Evolutionary conservation across 2,329 filamentous ascomycete genomes (phyloP), one percentile per base, ranked within the genome.

Genomic region (Venturia nashicola): DNA sequence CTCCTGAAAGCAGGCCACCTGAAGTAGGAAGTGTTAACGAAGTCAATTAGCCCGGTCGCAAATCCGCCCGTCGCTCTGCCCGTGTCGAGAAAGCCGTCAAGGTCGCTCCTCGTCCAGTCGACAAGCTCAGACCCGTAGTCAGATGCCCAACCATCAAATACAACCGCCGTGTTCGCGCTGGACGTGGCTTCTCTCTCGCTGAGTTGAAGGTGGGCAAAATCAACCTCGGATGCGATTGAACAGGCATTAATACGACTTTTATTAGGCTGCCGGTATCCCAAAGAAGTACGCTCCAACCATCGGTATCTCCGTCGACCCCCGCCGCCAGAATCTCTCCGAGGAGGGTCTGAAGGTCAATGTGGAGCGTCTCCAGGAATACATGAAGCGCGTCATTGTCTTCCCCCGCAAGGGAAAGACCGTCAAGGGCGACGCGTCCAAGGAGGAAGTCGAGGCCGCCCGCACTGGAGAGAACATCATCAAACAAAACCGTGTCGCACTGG

Each of bases 141-240:
- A 90, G 92, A 83, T 97, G 93, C 88, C 93, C 94, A 77, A 93
- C 90, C 74, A 81, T 97, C 84, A 96, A 95, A 86, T 96, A 99
- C 86, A 99, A 99, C 90, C 92, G 94, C 78, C 91, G 91, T 78
- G 89, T 95, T 77, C 89, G 94, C 78, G 86, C 91, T 76, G 94
- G 94, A 80, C 91, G 94, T 84, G 94, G 94, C 79, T 99, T 99
- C 89, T 91, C 93, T 73, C 84, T 97, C 72, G 84, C 87, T 82
- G 94, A 99, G 86, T 85, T 99, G 78, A 99, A 99, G 92, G 93
- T 97, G 89, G 70, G 78, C 71, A 65, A 8, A 60, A n/a, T 20
- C 18, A 14, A 59, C 34, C 5, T n/a, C 61, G 36, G 18, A 23
- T 20, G 11, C 14, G n/a, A 48, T 32, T 12, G 36, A 32, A 20